Base-by-base conservation (phyloP, 2,329 filamentous ascomycete species). In the Cytospora piceae region DNA sequence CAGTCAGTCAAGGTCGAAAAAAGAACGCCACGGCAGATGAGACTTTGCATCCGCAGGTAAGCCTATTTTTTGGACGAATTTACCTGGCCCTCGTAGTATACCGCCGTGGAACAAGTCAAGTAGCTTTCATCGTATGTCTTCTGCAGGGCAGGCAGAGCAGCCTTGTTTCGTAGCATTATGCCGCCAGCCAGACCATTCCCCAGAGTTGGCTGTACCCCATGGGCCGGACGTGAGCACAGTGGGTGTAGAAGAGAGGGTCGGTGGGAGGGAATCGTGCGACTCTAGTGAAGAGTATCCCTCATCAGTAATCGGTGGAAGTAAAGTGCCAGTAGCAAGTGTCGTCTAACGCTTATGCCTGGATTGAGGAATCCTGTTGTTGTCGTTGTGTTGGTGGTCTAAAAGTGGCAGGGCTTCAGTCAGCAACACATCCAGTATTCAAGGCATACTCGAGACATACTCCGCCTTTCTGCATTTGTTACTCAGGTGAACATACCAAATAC, bases 81-180 rank as follows among this genome's bases (percentile, higher is more conserved):
- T 79, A 96, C 93, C 87, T 96, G 90, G 76, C 90, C 88, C 80
- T 99, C 95, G 77, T 97, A 97, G 80, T 97, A 97, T 61, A 97
- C 92, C 49, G 94, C 94, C 1, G 94, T 98, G 17, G 94, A 97
- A 79, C 94, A 97, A 75, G 90, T 93, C 72, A 97, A 81, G 79
- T 97, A 97, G 78, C 91, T 94, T 78, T 98, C 93, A 81, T 98
- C 94, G 80, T 98, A 98, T 64, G 93, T 96, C 85, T 97, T 97
- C 81, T 98, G 94, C 77, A 97, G 87, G 69, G 88, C 88, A 78
- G 90, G 88, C 74, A 88, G 84, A 69, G 77, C 68, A 27, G 72
- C 78, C 74, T 78, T 83, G 75, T 79, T 84, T 72, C 80, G 81
- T 76, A 83, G 82, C 84, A 87, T 86, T 71, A 73, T 79, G 77